These are phyloP conservation scores for Capsicum baccatum DNA, from an alignment of 257 asterid genomes.

Conservation along the genomic window DNA sequence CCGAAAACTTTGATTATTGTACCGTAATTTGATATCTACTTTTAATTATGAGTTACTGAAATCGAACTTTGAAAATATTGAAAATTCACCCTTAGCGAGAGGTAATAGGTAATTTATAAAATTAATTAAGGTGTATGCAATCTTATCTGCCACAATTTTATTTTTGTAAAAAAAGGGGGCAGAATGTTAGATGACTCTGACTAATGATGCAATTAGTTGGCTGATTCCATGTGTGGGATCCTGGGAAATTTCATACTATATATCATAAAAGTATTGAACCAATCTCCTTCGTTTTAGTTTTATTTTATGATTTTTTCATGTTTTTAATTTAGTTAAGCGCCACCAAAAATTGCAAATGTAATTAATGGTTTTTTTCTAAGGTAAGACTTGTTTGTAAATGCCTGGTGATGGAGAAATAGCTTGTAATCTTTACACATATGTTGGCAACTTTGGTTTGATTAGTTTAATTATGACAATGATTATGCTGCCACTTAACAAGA, in stretches of 20 bases:
- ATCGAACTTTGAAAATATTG: too few relatives aligned
- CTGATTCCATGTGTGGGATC: constrained; percentile 1
- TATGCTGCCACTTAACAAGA: background rate
- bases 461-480: constrained; percentile 30
- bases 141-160: background rate
- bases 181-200: background rate
- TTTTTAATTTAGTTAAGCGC: background rate
- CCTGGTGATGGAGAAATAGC: background rate
- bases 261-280: background rate
- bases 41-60: too few relatives aligned
- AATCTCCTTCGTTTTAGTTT: background rate
- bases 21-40: too few relatives aligned
- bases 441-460: background rate
- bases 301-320: background rate
- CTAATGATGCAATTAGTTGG: constrained; percentile 23
- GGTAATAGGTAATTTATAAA: background rate
- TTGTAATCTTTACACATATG: background rate
- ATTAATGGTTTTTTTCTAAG: too few relatives aligned
- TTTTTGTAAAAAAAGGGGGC: too few relatives aligned
- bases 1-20: too few relatives aligned
- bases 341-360: constrained; percentile 16
- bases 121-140: background rate
- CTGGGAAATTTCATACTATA: background rate
- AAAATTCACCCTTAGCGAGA: too few relatives aligned
- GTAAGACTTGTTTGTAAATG: background rate